Evolutionary conservation across 768 basidiomycete genomes (phyloP), one percentile per base, ranked within the genome.

Genomic region (button mushroom (Agaricus bisporus)): DNA sequence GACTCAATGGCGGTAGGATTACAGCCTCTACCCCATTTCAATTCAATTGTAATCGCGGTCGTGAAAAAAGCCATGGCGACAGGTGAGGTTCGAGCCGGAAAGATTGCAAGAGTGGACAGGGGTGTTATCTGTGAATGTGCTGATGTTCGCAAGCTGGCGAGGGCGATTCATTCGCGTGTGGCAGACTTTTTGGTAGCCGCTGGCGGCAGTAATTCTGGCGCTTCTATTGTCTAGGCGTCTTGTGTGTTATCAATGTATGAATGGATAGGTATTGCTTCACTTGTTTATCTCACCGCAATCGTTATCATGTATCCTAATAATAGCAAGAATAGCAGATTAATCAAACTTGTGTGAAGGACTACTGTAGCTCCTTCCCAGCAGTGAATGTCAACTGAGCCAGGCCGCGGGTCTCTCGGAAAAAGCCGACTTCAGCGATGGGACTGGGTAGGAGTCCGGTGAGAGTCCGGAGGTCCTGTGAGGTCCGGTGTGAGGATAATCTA

Each of bases 21-120:
- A 15, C 75, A 77, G 56, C 78, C 82, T 2, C 87, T 90, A 48
- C 83, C 84, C 0, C 72, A 74, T 28, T 81, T 88, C 62, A 66
- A 67, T 26, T 64, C 74, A 25, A 73, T 86, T 29, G 70, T 84
- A 0, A 59, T 66, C 1, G 74, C 77, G 2, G 78, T 75, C 4
- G 74, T 85, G n/a, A 71, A 69, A 38, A 73, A 70, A 35, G 68
- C 69, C 15, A 49, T 70, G 20, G 59, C 66, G 5, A 62, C 70
- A 8, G 68, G 66, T 4, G 59, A 60, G 6, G 57, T 70, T 9
- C 55, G 58, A 22, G 55, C 64, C 35, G 73, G 74, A 18, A 76
- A 71, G 53, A 70, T 86, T 49, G 80, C 80, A 5, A 69, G 77
- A 0, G 68, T 89, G 47, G 80, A 82, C 51, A 70, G 83, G 4